phyloP scores from a whole-genome alignment of 441 rosid genomes.

The Gossypium lobatum region DNA sequence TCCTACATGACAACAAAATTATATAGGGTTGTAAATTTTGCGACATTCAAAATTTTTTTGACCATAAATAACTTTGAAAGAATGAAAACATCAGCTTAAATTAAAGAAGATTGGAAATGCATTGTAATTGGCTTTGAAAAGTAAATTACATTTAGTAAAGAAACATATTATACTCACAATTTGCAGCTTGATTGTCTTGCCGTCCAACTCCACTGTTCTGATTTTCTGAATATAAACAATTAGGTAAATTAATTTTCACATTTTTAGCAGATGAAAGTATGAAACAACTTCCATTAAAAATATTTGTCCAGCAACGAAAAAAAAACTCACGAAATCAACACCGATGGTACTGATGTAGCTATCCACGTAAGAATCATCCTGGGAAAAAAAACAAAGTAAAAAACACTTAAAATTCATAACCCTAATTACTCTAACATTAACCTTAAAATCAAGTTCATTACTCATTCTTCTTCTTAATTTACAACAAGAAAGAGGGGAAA shows the following conservation, averaged over 20 bases:
- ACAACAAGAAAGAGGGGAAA: background rate
- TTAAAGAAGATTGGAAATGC: background rate
- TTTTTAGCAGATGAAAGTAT: background rate
- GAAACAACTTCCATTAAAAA: background rate
- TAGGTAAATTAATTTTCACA: background rate
- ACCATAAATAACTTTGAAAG: background rate
- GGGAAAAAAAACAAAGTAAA: conserved; percentile 6
- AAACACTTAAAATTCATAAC: background rate
- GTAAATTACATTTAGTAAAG: background rate
- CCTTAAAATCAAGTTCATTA: background rate
- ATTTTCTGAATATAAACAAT: conserved; percentile 46
- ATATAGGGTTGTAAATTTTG: background rate
- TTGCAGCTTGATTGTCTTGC: conserved; percentile 81
- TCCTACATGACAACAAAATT: background rate
- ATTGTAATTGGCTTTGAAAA: background rate
- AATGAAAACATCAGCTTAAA: background rate
- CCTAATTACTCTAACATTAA: conserved; percentile 1
- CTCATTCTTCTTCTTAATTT: background rate
- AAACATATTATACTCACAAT: conserved; percentile 43
- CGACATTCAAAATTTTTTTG: background rate
- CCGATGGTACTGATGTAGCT: conserved; percentile 87
- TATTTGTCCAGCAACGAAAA: background rate
- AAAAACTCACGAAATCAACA: conserved; percentile 64
- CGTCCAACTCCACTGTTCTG: conserved; percentile 76
- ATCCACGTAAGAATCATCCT: conserved; percentile 87